A percentile compares a stretch with the other conserved stretches of the same genome.
Evolutionary conservation across 306 rosid genomes (phyloP).

Genomic region (Lathyrus tuberosus): DNA sequence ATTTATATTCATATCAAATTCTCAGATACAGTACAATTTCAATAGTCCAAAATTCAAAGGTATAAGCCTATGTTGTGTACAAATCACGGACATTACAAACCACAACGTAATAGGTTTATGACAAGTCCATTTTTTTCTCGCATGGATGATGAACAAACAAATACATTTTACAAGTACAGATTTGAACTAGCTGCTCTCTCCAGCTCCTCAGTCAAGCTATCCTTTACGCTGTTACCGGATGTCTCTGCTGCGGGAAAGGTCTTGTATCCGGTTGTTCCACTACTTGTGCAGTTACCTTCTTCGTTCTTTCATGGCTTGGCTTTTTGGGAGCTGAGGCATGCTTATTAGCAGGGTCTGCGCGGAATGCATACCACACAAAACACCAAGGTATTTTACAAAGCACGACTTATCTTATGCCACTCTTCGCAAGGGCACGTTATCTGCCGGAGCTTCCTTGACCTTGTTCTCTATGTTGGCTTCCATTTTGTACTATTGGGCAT

Average conservation of each 20-base stretch:
- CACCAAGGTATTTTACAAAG: slow-evolving; percentile 47
- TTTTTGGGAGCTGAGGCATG: slow-evolving; percentile 93
- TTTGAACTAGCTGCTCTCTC: slow-evolving; percentile 55
- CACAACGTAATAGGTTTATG: too few species aligned
- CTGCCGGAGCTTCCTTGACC: slow-evolving; percentile 87
- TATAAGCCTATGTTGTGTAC: too few species aligned
- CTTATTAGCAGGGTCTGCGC: slow-evolving; percentile 90
- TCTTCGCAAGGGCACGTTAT: slow-evolving; percentile 89
- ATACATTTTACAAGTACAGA: too few species aligned
- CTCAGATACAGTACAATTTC: too few species aligned
- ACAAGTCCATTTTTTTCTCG: too few species aligned
- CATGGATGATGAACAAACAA: too few species aligned
- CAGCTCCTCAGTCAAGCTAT: slow-evolving; percentile 67
- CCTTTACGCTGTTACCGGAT: slow-evolving; percentile 75
- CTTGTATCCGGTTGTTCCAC: slow-evolving; percentile 64
- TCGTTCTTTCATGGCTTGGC: slow-evolving; percentile 74
- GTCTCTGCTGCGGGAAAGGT: slow-evolving; percentile 92
- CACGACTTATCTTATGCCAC: slow-evolving; percentile 70
- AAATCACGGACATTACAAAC: too few species aligned
- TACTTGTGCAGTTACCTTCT: too few species aligned
- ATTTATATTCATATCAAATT: too few species aligned
- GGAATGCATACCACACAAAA: slow-evolving; percentile 92
- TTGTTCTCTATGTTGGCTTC: slow-evolving; percentile 73
- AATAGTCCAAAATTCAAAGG: too few species aligned
- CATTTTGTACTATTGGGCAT: slow-evolving; percentile 71